These are phyloP conservation scores for Xanthoparmelia taractica DNA, from an alignment of 495 filamentous ascomycete species.

Conservation along the genomic window DNA sequence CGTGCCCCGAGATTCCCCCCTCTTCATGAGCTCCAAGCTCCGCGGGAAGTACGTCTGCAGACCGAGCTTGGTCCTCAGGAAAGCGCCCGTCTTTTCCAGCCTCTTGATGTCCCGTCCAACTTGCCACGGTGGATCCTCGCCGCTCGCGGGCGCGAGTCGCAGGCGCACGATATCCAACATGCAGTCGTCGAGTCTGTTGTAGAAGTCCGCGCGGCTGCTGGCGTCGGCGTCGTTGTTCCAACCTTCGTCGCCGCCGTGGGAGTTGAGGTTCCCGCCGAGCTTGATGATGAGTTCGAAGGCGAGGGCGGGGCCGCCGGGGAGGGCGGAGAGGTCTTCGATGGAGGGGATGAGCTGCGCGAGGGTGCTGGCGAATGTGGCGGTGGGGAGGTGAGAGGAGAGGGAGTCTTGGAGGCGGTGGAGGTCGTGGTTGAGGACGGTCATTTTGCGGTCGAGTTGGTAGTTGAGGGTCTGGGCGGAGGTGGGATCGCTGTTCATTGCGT, in stretches of 20 bases:
- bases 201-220: conserved; percentile 37
- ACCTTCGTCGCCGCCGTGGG: conserved; percentile 41
- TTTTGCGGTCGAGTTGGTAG: conserved; percentile 47
- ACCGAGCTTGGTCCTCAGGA: conserved; percentile 37
- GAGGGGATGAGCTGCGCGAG: conserved; percentile 37
- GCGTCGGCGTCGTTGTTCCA: conserved; percentile 37
- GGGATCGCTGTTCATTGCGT: conserved; percentile 40
- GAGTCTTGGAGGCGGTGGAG: conserved; percentile 47
- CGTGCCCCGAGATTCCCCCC: conserved; percentile 12
- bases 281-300: conserved; percentile 47
- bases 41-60: conserved; percentile 42
- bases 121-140: conserved; percentile 36
- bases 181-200: conserved; percentile 34
- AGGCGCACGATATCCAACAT: conserved; percentile 42
- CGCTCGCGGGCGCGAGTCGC: conserved; percentile 26
- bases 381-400: conserved; percentile 42
- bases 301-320: conserved; percentile 36
- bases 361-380: conserved; percentile 32
- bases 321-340: conserved; percentile 37
- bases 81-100: conserved; percentile 43
- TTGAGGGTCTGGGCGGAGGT: conserved; percentile 39
- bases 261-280: conserved; percentile 45
- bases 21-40: conserved; percentile 40
- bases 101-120: conserved; percentile 42
- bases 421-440: conserved; percentile 48